Percentiles rank a stretch among this genome's conserved stretches.
Evolutionary conservation across 345 rosid species (phyloP).

Genomic region (Punica granatum): DNA sequence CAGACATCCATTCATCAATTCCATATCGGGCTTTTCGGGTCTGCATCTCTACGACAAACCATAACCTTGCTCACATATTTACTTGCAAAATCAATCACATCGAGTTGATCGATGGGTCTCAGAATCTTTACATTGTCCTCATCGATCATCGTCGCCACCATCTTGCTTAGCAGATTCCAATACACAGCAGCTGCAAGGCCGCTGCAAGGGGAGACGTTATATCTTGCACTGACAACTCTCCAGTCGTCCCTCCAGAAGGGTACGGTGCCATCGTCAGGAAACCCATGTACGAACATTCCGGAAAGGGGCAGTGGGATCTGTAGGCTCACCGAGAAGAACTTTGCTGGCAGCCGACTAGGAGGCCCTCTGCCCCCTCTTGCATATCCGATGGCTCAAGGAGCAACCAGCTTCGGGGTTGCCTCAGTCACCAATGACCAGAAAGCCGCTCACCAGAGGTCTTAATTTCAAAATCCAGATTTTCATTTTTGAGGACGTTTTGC

Average conservation of each 20-base stretch:
- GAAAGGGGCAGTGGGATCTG: constrained; percentile 19
- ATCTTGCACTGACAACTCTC: background rate
- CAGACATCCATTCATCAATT: too few relatives aligned
- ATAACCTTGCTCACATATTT: too few relatives aligned
- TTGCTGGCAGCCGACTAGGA: constrained; percentile 1
- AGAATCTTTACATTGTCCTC: background rate
- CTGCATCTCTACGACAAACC: too few relatives aligned
- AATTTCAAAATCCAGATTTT: background rate
- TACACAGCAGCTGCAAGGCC: constrained; percentile 4
- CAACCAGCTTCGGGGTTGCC: background rate
- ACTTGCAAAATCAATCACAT: background rate
- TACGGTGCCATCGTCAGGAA: constrained; percentile 8
- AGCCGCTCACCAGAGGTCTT: background rate
- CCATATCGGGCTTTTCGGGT: too few relatives aligned
- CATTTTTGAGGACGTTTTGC: background rate
- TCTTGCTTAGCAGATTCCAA: background rate
- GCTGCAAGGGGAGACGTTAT: background rate
- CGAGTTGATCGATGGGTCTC: background rate
- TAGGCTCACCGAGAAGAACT: constrained; percentile 23
- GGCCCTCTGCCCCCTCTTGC: background rate
- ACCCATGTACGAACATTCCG: constrained; percentile 16
- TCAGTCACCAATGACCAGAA: background rate
- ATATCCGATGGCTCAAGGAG: background rate
- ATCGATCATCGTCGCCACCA: background rate
- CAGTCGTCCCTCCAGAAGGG: constrained; percentile 20